Evolutionary conservation across 2,329 filamentous ascomycete genomes (phyloP), one percentile per base, ranked within the genome.

Genomic region (Shiraia bambusicola): DNA sequence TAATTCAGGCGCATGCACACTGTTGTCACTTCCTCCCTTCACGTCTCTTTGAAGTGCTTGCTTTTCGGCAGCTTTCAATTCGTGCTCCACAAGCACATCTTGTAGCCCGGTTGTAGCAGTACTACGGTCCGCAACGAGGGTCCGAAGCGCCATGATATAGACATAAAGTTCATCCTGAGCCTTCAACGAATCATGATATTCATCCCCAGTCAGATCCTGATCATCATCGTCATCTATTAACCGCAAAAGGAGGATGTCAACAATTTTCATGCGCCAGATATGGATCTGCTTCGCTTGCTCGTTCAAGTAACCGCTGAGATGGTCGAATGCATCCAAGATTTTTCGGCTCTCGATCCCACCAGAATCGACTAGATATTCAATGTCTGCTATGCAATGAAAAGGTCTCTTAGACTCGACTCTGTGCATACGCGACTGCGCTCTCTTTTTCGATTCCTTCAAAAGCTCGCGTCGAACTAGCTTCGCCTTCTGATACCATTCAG

Each of bases 161-260:
- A 87, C 87, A 68, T 92, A 88, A 29, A 96, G 80, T 61, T 94
- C 83, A 47, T 96, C 92, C 69, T 97, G 92, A 32, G 85, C 79
- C 64, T 88, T 88, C 0, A 90, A 88, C 0, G 92, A 95, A 24
- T 87, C 81, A 53, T 89, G 87, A 49, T 95, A 93, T 64, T 97
- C 93, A 45, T 96, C 86, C 16, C 93, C 93, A 9, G 89, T 92
- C 2, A 83, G 79, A 43, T 95, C 88, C 8, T 78, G 69, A n/a
- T 73, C 74, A 12, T 72, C 71, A 28, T 95, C 89, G 59, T 93
- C 83, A 54, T 97, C 93, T 13, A 97, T 82, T 2, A 97, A 76
- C 0, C 88, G 82, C 46, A 83, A 78, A 9, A 87, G 71, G 8
- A 96, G 75, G 14, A 92, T 78, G 39, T 86, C 78, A 13, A 88